A percentile compares a stretch with the other conserved stretches of the same genome.
These are phyloP conservation scores for Cudoniella acicularis DNA, from an alignment of 495 filamentous ascomycete genomes.

Conservation along the genomic window DNA sequence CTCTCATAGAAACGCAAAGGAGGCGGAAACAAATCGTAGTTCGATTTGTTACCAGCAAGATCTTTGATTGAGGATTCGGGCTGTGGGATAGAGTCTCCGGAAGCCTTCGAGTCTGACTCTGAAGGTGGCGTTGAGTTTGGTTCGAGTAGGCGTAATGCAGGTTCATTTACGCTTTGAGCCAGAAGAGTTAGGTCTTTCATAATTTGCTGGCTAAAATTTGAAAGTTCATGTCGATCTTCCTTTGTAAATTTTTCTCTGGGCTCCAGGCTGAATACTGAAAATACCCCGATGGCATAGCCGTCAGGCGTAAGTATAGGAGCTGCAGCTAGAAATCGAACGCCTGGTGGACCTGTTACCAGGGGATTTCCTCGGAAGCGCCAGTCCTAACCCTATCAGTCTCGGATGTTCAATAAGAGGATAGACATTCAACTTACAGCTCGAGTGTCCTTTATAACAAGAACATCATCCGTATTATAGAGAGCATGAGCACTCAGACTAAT, in stretches of 20 bases:
- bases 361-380: slow-evolving; percentile 37
- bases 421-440: slow-evolving; percentile 29
- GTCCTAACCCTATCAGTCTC: slow-evolving; percentile 28
- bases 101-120: too few species aligned
- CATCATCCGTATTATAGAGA: slow-evolving; percentile 27
- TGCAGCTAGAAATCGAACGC: slow-evolving; percentile 38
- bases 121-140: neutral
- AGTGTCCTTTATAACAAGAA: slow-evolving; percentile 36
- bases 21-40: too few species aligned
- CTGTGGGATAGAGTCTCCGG: too few species aligned
- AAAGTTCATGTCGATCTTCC: slow-evolving; percentile 12
- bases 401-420: neutral
- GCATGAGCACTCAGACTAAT: slow-evolving; percentile 38
- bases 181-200: slow-evolving; percentile 9
- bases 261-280: slow-evolving; percentile 32
- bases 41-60: too few species aligned
- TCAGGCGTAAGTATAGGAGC: slow-evolving; percentile 35
- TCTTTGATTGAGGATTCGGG: too few species aligned
- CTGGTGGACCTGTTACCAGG: slow-evolving; percentile 26
- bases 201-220: slow-evolving; percentile 4
- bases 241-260: slow-evolving; percentile 29
- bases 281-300: slow-evolving; percentile 33
- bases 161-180: neutral
- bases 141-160: too few species aligned
- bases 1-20: too few species aligned